phyloP scores from a whole-genome alignment of 148 eudicot species.

The Simmondsia chinensis region DNA sequence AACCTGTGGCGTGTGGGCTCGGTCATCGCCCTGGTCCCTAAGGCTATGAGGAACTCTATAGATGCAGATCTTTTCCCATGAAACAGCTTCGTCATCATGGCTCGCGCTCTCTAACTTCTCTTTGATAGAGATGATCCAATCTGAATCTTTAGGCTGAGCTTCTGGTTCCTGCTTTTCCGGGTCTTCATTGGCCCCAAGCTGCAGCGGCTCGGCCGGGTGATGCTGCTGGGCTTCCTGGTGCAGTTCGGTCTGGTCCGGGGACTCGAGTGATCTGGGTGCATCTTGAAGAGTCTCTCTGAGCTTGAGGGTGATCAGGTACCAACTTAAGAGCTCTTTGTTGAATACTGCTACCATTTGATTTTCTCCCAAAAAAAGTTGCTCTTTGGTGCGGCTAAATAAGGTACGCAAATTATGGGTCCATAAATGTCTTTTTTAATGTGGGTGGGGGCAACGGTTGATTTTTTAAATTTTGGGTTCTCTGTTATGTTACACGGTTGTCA shows the following conservation, averaged over 20 bases:
- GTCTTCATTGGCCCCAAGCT: constrained; percentile 15
- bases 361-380: too few relatives aligned
- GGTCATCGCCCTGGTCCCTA: constrained; percentile 46
- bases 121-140: constrained; percentile 58
- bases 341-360: constrained; percentile 80
- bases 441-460: too few relatives aligned
- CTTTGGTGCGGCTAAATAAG: too few relatives aligned
- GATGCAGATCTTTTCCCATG: constrained; percentile 59
- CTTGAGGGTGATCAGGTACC: constrained; percentile 85
- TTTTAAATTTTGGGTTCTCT: too few relatives aligned
- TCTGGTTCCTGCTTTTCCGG: not conserved
- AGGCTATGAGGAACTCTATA: constrained; percentile 64
- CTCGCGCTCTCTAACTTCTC: constrained; percentile 54
- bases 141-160: constrained; percentile 30
- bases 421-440: too few relatives aligned
- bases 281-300: constrained; percentile 66
- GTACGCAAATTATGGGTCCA: too few relatives aligned
- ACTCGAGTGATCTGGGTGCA: constrained; percentile 19
- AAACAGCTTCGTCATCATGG: constrained; percentile 36
- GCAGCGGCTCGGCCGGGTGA: constrained; percentile 13
- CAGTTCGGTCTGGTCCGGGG: constrained; percentile 3
- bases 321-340: constrained; percentile 88
- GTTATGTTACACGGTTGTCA: too few relatives aligned
- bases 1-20: constrained; percentile 67
- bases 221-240: constrained; percentile 17